A percentile compares a stretch with the other conserved stretches of the same genome.
phyloP scores from a whole-genome alignment of 1,284 basidiomycete genomes.

The Marasmius tenuissimus region DNA sequence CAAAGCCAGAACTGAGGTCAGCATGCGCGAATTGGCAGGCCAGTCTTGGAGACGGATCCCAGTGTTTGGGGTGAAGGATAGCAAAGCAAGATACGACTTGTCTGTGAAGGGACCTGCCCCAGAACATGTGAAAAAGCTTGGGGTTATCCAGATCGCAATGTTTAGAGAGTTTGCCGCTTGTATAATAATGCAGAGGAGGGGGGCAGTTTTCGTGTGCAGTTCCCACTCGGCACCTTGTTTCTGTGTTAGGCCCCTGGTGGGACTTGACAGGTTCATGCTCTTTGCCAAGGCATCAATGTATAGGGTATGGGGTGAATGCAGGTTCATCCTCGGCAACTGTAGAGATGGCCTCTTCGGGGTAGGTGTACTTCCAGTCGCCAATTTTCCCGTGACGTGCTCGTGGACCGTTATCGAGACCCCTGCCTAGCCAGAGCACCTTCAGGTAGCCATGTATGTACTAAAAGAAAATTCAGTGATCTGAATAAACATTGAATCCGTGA shows the following conservation, averaged over 20 bases:
- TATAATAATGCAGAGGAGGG: slow-evolving; percentile 31
- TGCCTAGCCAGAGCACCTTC: slow-evolving; percentile 70
- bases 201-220: slow-evolving; percentile 34
- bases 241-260: slow-evolving; percentile 39
- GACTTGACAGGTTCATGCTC: slow-evolving; percentile 43
- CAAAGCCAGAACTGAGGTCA: too few relatives aligned
- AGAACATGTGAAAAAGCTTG: slow-evolving; percentile 80
- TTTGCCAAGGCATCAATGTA: slow-evolving; percentile 36
- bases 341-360: slow-evolving; percentile 45
- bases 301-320: slow-evolving; percentile 21
- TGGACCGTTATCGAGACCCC: too few relatives aligned
- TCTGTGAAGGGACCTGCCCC: slow-evolving; percentile 82
- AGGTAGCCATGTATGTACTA: slow-evolving; percentile 51
- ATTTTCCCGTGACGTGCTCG: slow-evolving; percentile 58
- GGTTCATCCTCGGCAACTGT: slow-evolving; percentile 20
- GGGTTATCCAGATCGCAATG: slow-evolving; percentile 73
- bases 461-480: not conserved
- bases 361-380: slow-evolving; percentile 69
- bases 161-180: slow-evolving; percentile 51
- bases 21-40: slow-evolving; percentile 37
- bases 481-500: not conserved
- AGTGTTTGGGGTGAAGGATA: slow-evolving; percentile 81
- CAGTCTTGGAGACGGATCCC: slow-evolving; percentile 57
- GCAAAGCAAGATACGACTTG: slow-evolving; percentile 76
- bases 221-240: too few relatives aligned